phyloP scores from a whole-genome alignment of 768 basidiomycete genomes.

The Baorangia bicolor region DNA sequence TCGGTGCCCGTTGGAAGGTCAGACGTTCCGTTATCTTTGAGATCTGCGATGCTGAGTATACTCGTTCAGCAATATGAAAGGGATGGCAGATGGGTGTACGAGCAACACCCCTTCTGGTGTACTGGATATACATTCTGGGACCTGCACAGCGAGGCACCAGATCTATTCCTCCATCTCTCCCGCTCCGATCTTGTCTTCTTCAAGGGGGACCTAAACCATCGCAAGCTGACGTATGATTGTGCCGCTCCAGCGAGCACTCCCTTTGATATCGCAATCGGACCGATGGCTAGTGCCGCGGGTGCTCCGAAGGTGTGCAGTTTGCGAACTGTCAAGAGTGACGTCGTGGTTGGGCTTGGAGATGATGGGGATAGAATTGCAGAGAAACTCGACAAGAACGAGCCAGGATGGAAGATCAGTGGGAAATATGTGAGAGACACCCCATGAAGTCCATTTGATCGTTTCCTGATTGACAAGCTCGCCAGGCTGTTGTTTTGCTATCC shows the following conservation, averaged over 20 bases:
- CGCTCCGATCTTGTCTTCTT: slow-evolving; percentile 89
- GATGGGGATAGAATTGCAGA: slow-evolving; percentile 71
- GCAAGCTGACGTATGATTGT: slow-evolving; percentile 86
- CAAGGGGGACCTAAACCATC: slow-evolving; percentile 94
- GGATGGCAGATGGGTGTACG: slow-evolving; percentile 92
- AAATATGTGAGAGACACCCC: slow-evolving; percentile 73
- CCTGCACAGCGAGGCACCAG: slow-evolving; percentile 77
- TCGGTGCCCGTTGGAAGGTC: slow-evolving; percentile 91
- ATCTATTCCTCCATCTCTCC: slow-evolving; percentile 89
- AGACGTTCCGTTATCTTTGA: slow-evolving; percentile 1
- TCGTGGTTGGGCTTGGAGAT: slow-evolving; percentile 81
- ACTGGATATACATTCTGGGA: slow-evolving; percentile 97
- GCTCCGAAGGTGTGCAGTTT: slow-evolving; percentile 85
- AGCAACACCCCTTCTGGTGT: slow-evolving; percentile 94
- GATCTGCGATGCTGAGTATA: slow-evolving; percentile 1
- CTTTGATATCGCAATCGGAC: slow-evolving; percentile 88
- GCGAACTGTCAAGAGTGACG: slow-evolving; percentile 93
- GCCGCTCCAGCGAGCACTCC: slow-evolving; percentile 84
- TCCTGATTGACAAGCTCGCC: slow-evolving; percentile 12
- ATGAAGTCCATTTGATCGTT: neutral
- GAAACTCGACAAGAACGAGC: slow-evolving; percentile 77
- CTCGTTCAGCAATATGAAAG: slow-evolving; percentile 76
- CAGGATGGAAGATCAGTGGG: slow-evolving; percentile 96
- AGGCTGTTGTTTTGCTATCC: slow-evolving; percentile 87
- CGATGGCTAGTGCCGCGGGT: slow-evolving; percentile 85